Conservation (phyloP, 495 filamentous ascomycete species). For the Zalerion maritima region DNA sequence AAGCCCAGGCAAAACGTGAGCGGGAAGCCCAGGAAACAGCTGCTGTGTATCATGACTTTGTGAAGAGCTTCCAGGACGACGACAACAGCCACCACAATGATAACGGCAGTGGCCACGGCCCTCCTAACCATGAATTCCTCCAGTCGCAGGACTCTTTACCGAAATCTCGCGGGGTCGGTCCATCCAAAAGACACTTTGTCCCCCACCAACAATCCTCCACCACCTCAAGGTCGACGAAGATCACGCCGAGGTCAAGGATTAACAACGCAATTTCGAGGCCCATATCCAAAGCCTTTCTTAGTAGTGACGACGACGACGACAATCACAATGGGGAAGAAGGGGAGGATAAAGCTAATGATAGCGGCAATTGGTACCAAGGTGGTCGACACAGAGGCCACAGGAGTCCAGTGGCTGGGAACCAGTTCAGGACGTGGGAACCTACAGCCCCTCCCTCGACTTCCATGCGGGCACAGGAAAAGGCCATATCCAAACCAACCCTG, state of each 20-base stretch:
- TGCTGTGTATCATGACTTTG: constrained; percentile 80
- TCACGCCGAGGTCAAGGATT: background rate
- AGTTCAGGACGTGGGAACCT: too few relatives aligned
- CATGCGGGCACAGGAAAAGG: constrained; percentile 53
- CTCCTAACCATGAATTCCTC: too few relatives aligned
- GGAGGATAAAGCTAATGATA: too few relatives aligned
- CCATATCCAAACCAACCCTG: constrained; percentile 76
- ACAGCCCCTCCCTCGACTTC: too few relatives aligned
- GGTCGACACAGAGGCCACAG: too few relatives aligned
- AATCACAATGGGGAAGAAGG: constrained; percentile 13
- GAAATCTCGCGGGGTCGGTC: too few relatives aligned
- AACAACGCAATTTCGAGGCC: constrained; percentile 3
- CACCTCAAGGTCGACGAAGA: background rate
- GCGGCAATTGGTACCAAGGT: too few relatives aligned
- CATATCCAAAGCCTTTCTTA: constrained; percentile 27
- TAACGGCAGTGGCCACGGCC: too few relatives aligned
- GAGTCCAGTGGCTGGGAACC: too few relatives aligned
- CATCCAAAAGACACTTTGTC: constrained; percentile 45
- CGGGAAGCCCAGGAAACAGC: constrained; percentile 81
- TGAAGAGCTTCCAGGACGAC: constrained; percentile 77
- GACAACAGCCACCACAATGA: constrained; percentile 20
- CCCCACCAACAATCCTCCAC: too few relatives aligned
- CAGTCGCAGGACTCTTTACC: too few relatives aligned
- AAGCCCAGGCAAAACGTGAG: constrained; percentile 80
- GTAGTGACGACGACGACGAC: constrained; percentile 31